These are phyloP conservation scores for Strobilomyces echinocephalus DNA, from an alignment of 768 basidiomycete species.

Conservation along the genomic window DNA sequence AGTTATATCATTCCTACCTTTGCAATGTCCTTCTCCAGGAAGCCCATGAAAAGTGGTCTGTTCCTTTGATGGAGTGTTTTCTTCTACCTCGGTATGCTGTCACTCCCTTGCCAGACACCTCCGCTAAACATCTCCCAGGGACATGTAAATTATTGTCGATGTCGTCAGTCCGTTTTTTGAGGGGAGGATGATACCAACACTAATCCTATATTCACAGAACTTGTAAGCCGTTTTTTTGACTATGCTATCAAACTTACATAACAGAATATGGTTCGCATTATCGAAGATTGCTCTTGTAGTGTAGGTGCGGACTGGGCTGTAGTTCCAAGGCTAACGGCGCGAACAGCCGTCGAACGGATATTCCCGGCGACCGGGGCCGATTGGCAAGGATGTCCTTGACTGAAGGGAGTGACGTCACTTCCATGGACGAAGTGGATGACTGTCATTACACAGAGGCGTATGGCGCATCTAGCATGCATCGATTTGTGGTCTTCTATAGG, in stretches of 20 bases:
- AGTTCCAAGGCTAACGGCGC: background rate
- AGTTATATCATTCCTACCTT: slow-evolving; percentile 24
- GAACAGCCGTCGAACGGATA: slow-evolving; percentile 73
- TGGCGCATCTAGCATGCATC: slow-evolving; percentile 90
- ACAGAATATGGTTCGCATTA: background rate
- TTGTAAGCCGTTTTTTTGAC: slow-evolving; percentile 19
- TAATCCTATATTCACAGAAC: slow-evolving; percentile 30
- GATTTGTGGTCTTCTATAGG: slow-evolving; percentile 33
- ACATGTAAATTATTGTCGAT: slow-evolving; percentile 90
- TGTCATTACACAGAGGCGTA: slow-evolving; percentile 60
- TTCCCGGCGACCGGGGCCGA: slow-evolving; percentile 85
- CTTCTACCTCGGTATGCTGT: slow-evolving; percentile 71
- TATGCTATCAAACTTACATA: background rate
- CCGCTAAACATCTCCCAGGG: slow-evolving; percentile 35
- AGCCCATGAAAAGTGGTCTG: slow-evolving; percentile 89
- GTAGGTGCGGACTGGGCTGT: slow-evolving; percentile 33
- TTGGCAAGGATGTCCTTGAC: slow-evolving; percentile 88
- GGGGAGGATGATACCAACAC: slow-evolving; percentile 15
- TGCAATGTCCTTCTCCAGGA: slow-evolving; percentile 40
- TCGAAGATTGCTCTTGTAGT: slow-evolving; percentile 55
- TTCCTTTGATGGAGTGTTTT: slow-evolving; percentile 78
- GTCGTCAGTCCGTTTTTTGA: slow-evolving; percentile 48
- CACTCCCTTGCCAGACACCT: background rate
- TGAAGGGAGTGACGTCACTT: slow-evolving; percentile 48
- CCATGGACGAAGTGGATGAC: background rate